Evolutionary conservation across 495 filamentous ascomycete genomes (phyloP), one percentile per base, ranked within the genome.

Genomic region (Paragyromitra xinjiangensis): DNA sequence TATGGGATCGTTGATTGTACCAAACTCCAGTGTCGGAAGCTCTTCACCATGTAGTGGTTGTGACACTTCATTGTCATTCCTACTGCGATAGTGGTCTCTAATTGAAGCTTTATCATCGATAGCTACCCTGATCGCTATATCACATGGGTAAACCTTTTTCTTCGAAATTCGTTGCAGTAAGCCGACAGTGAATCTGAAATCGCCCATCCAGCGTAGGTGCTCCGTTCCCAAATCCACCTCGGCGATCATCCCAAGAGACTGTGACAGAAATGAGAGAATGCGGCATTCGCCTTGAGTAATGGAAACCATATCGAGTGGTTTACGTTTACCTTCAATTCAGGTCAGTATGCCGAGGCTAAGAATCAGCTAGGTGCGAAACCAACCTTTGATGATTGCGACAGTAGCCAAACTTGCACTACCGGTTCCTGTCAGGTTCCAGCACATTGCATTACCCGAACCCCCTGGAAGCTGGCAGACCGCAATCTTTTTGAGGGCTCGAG

Each of bases 381-480:
- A 73, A 67, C 70, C 70, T 83, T 99, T 99, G 70, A 98, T 87
- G 19, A 97, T 90, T 3, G 88, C 88, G 75, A 99, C 83, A 8
- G 95, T 92, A 3, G 94, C 93, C 63, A 93, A 81, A 64, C 90
- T 92, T 11, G 92, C 88, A 75, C 89, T 91, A 44, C 90, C 88
- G 1, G 93, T 95, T 1, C 95, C 95, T 65, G 92, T 92, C 44
- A 96, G 84, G 79, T 97, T 98, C 86, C 91, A 92, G 58, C 91
- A 92, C 92, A 98, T 91, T 29, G 93, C 95, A 82, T 99, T 99
- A 3, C 95, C 95, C 58, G 92, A 93, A 6, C 95, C 95, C 81
- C 95, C 95, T 8, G 95, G 95, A 8, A 99, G 86, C 80, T 97
- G 90, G n/a, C 91, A 90, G 9, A 99, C 89, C 8, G 95, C 93